A percentile compares a stretch with the other conserved stretches of the same genome.
Conservation (phyloP, 1,284 basidiomycete genomes). For the Wallemia mellicola region DNA sequence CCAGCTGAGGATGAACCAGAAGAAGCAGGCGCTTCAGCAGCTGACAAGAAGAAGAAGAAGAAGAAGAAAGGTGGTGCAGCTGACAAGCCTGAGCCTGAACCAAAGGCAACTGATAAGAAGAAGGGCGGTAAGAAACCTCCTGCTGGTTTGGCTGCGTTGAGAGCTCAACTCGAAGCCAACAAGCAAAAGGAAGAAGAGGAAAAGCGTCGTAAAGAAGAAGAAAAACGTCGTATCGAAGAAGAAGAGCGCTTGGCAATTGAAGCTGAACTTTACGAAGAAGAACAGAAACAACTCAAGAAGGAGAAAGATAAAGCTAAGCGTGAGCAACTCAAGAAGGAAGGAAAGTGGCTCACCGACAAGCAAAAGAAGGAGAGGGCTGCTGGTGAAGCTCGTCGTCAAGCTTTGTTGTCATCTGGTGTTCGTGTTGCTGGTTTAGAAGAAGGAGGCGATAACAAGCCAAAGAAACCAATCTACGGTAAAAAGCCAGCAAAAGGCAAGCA, state of each 20-base stretch:
- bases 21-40: constrained; percentile 8
- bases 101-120: constrained; percentile 71
- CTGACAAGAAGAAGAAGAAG: constrained; percentile 3
- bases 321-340: constrained; percentile 64
- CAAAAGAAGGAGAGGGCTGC: constrained; percentile 81
- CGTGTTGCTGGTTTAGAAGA: constrained; percentile 53
- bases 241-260: constrained; percentile 23
- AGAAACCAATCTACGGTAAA: constrained; percentile 47
- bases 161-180: constrained; percentile 66
- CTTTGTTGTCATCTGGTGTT: constrained; percentile 62
- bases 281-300: constrained; percentile 54
- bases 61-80: constrained; percentile 19
- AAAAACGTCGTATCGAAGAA: constrained; percentile 51
- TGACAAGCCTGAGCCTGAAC: constrained; percentile 17
- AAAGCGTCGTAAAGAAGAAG: constrained; percentile 35
- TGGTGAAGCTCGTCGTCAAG: constrained; percentile 70
- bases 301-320: constrained; percentile 77
- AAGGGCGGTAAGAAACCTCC: constrained; percentile 42
- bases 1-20: constrained; percentile 7
- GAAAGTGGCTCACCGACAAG: constrained; percentile 66
- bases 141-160: constrained; percentile 29
- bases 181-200: constrained; percentile 51
- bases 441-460: constrained; percentile 23
- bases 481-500: constrained; percentile 30
- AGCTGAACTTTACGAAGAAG: constrained; percentile 26